These are phyloP conservation scores for Colletotrichum echinochloae DNA, from an alignment of 2,329 filamentous ascomycete species.

Conservation along the genomic window DNA sequence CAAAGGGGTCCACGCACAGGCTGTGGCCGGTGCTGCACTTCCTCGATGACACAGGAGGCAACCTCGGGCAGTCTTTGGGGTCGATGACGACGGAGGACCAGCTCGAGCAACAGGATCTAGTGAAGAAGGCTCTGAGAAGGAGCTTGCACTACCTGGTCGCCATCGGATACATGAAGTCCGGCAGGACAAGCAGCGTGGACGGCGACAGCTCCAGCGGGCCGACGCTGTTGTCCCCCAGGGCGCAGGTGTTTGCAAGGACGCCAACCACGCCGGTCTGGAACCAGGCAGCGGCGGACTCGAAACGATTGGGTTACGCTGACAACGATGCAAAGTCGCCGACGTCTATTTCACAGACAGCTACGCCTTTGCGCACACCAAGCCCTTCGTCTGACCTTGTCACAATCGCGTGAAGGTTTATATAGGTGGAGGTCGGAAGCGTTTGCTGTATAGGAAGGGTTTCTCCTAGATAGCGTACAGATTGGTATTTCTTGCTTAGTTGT, in stretches of 20 bases:
- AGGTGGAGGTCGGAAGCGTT: not conserved
- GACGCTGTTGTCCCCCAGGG: slow-evolving; percentile 43
- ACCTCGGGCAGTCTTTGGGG: slow-evolving; percentile 12
- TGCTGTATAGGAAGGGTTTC: not conserved
- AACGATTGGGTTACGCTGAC: not conserved
- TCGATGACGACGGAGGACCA: slow-evolving; percentile 14
- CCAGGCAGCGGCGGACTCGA: not conserved
- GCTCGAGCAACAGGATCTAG: not conserved
- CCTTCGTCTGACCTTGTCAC: not conserved
- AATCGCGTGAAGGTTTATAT: not conserved
- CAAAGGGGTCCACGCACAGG: slow-evolving; percentile 39
- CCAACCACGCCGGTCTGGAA: slow-evolving; percentile 25
- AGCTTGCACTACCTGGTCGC: slow-evolving; percentile 29
- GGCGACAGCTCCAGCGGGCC: slow-evolving; percentile 21
- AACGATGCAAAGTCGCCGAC: not conserved
- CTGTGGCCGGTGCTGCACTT: slow-evolving; percentile 46
- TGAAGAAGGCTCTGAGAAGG: slow-evolving; percentile 4
- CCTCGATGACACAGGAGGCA: slow-evolving; percentile 33
- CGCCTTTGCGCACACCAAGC: slow-evolving; percentile 5
- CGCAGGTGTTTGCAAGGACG: slow-evolving; percentile 19
- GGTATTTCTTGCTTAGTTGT: not conserved
- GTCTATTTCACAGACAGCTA: not conserved
- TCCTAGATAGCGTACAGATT: not conserved
- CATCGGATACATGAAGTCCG: slow-evolving; percentile 19
- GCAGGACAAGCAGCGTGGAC: slow-evolving; percentile 18